Evolutionary conservation across 2,329 filamentous ascomycete genomes (phyloP).

Genomic region (Nannizziopsis barbatae): DNA sequence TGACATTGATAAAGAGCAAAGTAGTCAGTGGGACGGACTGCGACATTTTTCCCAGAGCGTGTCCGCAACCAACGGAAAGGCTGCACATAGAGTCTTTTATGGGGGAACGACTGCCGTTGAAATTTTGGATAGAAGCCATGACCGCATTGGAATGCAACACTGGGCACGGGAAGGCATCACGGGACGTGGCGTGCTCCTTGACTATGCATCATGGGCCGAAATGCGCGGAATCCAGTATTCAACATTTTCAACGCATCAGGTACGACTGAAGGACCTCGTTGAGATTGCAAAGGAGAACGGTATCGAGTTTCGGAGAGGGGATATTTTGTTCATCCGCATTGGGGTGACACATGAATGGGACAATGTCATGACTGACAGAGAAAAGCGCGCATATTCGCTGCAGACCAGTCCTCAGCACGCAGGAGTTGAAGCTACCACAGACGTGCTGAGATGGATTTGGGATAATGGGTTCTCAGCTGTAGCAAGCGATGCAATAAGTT

Average conservation of each 20-base stretch:
- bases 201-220: slow-evolving; percentile 40
- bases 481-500: slow-evolving; percentile 46
- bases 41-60: slow-evolving; percentile 39
- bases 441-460: slow-evolving; percentile 49
- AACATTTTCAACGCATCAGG: slow-evolving; percentile 33
- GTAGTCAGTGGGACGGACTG: slow-evolving; percentile 44
- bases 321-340: slow-evolving; percentile 42
- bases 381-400: slow-evolving; percentile 24
- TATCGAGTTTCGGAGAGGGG: slow-evolving; percentile 39
- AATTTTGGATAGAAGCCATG: slow-evolving; percentile 36
- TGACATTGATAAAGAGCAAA: slow-evolving; percentile 32
- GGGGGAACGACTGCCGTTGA: slow-evolving; percentile 39
- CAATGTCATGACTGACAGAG: slow-evolving; percentile 26
- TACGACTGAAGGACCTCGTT: slow-evolving; percentile 28
- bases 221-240: slow-evolving; percentile 32
- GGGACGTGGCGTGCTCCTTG: slow-evolving; percentile 43
- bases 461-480: slow-evolving; percentile 47
- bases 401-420: slow-evolving; percentile 32
- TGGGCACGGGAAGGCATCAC: slow-evolving; percentile 39
- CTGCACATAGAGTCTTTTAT: slow-evolving; percentile 36
- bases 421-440: slow-evolving; percentile 42
- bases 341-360: slow-evolving; percentile 36
- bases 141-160: slow-evolving; percentile 37
- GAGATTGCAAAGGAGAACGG: slow-evolving; percentile 34
- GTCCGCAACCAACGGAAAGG: slow-evolving; percentile 23